Base-by-base conservation (phyloP, 192 early-diverging fungal genomes). In the Spizellomyces punctatus region DNA sequence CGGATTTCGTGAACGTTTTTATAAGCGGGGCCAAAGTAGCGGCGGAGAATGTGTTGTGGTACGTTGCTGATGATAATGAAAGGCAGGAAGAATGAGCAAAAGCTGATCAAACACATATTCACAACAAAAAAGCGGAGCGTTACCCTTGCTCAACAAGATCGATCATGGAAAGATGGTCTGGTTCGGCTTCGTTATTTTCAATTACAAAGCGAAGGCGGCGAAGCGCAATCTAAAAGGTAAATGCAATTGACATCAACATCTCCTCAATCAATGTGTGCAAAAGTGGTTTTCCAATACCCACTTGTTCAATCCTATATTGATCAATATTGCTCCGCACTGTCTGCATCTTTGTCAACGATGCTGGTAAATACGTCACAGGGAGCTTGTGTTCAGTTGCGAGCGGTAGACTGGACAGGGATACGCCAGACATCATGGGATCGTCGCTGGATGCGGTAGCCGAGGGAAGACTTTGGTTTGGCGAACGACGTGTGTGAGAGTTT, bases 71-170 rank as follows among this genome's bases (percentile, higher is more conserved):
- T 52, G 50, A n/a, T 52, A n/a, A n/a, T 36, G 3, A 3, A 36
- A 36, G 27, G 0, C 27, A 36, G 27, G 27, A 0, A 36, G 27
- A 36, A 36, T 36, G 27, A 36, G 27, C 27, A 36, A 36, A 36
- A 36, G 27, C 1, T 36, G 27, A 36, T 36, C 27, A 36, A 36
- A 36, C 3, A 36, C 27, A 36, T 2, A 36, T 36, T 36, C 27
- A 36, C 27, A 3, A 36, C 27, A 36, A 36, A 36, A 36, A 36
- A 54, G 4, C 14, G 50, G 17, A 54, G 50, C 0, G 14, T 54
- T 69, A 81, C 81, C 81, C 72, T 43, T 78, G 64, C 48, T 80
- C 76, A 9, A 83, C 66, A 42, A 83, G 72, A 46, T 83, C 75
- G 5, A 83, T 63, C 45, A 83, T 63, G 8, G 78, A 69, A 9